Evolutionary conservation across 805 yeast species (phyloP).

Genomic region (Kluyveromyces starmeri): DNA sequence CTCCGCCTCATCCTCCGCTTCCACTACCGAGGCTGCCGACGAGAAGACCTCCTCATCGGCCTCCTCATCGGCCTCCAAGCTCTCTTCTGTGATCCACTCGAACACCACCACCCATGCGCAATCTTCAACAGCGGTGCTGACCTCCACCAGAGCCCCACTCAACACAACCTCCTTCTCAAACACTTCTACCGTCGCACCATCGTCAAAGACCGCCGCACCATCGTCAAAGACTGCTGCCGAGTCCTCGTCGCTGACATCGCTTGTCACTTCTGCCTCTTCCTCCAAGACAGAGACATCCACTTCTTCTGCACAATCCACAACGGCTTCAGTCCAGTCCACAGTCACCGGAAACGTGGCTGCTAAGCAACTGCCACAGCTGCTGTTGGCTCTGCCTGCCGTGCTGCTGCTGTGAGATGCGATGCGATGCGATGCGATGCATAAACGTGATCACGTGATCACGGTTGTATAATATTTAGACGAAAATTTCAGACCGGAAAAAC

Average conservation of each 20-base stretch:
- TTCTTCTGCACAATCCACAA: no score
- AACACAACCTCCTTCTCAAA: conserved; percentile 3
- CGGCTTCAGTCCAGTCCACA: no score
- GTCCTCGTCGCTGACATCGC: conserved; percentile 5
- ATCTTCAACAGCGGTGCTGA: no score
- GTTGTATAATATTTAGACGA: no score
- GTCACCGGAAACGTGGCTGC: background rate
- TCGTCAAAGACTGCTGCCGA: conserved; percentile 7
- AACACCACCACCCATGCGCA: conserved; percentile 6
- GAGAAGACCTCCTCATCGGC: conserved; percentile 8
- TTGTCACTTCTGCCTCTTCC: conserved; percentile 4
- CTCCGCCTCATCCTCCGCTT: conserved; percentile 8
- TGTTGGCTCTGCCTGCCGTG: conserved; percentile 1
- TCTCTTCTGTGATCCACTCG: conserved; percentile 9
- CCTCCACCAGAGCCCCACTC: conserved; percentile 6
- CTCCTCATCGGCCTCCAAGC: conserved; percentile 10
- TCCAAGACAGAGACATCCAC: conserved; percentile 1
- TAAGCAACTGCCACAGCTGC: background rate
- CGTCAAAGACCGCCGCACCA: conserved; percentile 5
- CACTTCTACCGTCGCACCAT: conserved; percentile 4
- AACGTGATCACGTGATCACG: no score
- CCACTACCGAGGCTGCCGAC: conserved; percentile 9
- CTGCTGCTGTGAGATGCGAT: no score
- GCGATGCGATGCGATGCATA: no score
- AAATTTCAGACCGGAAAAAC: no score